Conservation (phyloP, 352 stramenopile genomes). For the Albugo candida region DNA sequence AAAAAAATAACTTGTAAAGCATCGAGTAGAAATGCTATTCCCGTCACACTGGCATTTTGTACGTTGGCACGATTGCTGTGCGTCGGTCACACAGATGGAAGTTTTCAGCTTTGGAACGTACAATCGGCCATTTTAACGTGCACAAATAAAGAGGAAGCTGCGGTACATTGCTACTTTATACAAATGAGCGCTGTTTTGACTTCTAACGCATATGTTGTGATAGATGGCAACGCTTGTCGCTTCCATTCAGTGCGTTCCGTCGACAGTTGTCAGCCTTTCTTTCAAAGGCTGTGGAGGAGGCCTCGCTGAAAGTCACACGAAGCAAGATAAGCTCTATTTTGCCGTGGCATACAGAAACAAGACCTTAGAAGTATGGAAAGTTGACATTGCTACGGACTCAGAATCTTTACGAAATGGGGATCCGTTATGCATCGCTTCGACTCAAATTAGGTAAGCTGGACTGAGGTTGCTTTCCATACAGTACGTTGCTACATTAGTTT, state of each 20-base stretch:
- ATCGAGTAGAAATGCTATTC: slow-evolving; percentile 26
- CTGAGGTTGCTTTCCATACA: no score
- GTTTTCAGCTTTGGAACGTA: slow-evolving; percentile 40
- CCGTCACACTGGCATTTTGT: slow-evolving; percentile 33
- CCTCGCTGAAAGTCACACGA: no score
- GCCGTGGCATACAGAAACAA: slow-evolving; percentile 33
- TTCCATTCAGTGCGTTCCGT: slow-evolving; percentile 14
- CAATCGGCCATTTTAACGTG: slow-evolving; percentile 17
- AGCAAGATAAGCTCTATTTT: slow-evolving; percentile 13
- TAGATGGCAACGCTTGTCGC: slow-evolving; percentile 12
- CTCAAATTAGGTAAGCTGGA: no score
- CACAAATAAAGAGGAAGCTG: slow-evolving; percentile 15
- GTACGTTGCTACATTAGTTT: neutral
- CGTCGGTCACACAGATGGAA: slow-evolving; percentile 41
- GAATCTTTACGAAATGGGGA: slow-evolving; percentile 7
- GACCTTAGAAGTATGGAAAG: slow-evolving; percentile 27
- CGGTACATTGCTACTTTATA: neutral
- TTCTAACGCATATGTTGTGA: no score
- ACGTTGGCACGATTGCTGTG: slow-evolving; percentile 26
- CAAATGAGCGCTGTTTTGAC: no score
- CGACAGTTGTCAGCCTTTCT: slow-evolving; percentile 22
- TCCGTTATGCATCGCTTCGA: slow-evolving; percentile 11
- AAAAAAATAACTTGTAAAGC: slow-evolving; percentile 63
- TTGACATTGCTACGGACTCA: slow-evolving; percentile 1
- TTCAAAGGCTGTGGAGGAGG: slow-evolving; percentile 11